Base-by-base conservation (phyloP, 108 stramenopile genomes). In the Skeletonema costatum region DNA sequence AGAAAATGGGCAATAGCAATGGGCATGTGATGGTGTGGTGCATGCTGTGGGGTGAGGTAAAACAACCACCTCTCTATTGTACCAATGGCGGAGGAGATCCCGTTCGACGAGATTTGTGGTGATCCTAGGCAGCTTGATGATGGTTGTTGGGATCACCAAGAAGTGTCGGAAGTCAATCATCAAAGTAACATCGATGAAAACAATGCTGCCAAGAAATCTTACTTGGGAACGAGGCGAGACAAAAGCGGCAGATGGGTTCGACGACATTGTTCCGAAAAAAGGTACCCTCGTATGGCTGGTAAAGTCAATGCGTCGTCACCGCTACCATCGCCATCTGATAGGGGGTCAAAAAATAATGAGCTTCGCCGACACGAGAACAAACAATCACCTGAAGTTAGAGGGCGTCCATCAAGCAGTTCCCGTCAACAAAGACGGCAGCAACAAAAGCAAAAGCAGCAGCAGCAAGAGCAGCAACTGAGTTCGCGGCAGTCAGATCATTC, bases 401-500 rank as follows among this genome's bases (percentile, higher is more conserved):
- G 53, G 25, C 60, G 68, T 21, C 30, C 29, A n/a, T n/a, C 44
- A 69, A 60, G 29, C n/a, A 59, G 66, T 62, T n/a, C 29, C n/a
- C 21, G 36, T 63, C 50, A 11, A 48, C 46, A 81, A 41, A 46
- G 44, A 30, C 53, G 71, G 50, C 68, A 56, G 48, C 59, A 36
- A 21, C 25, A 71, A 17, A 25, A 32, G 31, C 44, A 71, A 12
- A 42, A 48, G 60, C 63, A 38, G 39, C 42, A 46, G 25, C 19
- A 32, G 59, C 39, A 25, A 66, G 70, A 68, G 59, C 53, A 70
- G 9, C 62, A 53, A 11, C 73, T 87, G 41, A 86, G 84, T 32
- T 63, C 66, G 32, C 91, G 93, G 50, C 76, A 91, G 29, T 56
- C 53, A 56, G 53, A 56, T 56, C 53, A 56, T 56, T 56, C 53